Base-by-base conservation (phyloP, 192 early-diverging fungal species). In the Podila epicladia region DNA sequence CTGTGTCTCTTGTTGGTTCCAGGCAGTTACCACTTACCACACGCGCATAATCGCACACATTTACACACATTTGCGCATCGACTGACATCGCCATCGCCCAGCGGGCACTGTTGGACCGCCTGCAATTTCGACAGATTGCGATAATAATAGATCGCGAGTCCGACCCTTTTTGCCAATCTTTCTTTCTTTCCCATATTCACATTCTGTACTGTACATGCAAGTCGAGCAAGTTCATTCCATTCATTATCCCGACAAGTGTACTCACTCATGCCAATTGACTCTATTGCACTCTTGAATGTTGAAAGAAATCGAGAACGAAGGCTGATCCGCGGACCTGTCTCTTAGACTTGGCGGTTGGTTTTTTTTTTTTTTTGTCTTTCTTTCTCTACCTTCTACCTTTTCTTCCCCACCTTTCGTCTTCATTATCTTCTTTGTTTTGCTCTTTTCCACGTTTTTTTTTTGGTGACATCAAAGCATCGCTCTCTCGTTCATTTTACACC, bases 111-210 rank as follows among this genome's bases (percentile, higher is more conserved):
- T 5, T 3, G 59, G 59, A 13, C 19, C 17, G 28, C 28, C 19
- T 60, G 28, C 28, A 28, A 28, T 60, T 32, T 32, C 59, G 15
- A 28, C 59, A 32, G 59, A 32, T 32, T 28, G 31, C 59, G 59
- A 20, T 53, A 59, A 64, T 37, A 28, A 72, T 53, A 64, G 62
- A 64, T 51, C 13, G n/a, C 50, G 22, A 48, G 32, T 58, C 35
- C 50, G 15, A 28, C 66, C 57, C 45, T 58, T 48, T 58, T 53
- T 29, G 66, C 66, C 63, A 64, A 35, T 41, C 28, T 24, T 35
- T 35, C 63, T 24, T 26, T 12, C 41, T 13, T 37, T 57, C 12
- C 1, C 3, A 15, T 66, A 37, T 66, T 65, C 35, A 32, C 41
- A 37, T 2, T 2, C 29, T 29, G 29, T 2, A 29, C 29, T 29